Evolutionary conservation across 2,329 filamentous ascomycete species (phyloP).

Genomic region (Microcyclospora pomicola): DNA sequence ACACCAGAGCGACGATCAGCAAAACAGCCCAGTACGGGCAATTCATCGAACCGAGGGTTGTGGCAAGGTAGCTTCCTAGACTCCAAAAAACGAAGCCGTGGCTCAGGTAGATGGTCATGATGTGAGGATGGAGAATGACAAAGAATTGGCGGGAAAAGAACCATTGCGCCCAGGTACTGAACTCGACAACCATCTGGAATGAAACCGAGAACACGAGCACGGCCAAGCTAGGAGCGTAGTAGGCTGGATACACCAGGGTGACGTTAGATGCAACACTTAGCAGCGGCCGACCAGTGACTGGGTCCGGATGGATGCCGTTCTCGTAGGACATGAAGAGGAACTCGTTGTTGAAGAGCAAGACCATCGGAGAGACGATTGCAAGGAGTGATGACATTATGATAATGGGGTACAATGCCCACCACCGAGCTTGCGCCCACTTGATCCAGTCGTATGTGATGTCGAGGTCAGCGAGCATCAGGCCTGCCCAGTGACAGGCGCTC

Average conservation of each 20-base stretch:
- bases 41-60: constrained; percentile 19
- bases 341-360: constrained; percentile 24
- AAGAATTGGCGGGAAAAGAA: constrained; percentile 28
- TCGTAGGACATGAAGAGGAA: constrained; percentile 29
- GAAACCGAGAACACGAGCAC: constrained; percentile 27
- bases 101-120: constrained; percentile 36
- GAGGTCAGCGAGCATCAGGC: constrained; percentile 32
- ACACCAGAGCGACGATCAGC: constrained; percentile 23
- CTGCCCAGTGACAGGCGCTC: constrained; percentile 34
- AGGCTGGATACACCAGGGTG: constrained; percentile 34
- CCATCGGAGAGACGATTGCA: constrained; percentile 22
- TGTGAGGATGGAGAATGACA: constrained; percentile 33
- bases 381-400: constrained; percentile 24
- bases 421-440: constrained; percentile 24
- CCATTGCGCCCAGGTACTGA: constrained; percentile 27
- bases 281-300: constrained; percentile 26
- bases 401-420: constrained; percentile 25
- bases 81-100: constrained; percentile 36
- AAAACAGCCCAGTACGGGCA: constrained; percentile 24
- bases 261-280: constrained; percentile 30
- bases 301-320: constrained; percentile 31
- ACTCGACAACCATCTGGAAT: constrained; percentile 24
- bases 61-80: constrained; percentile 25
- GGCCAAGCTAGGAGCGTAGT: constrained; percentile 32
- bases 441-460: constrained; percentile 35